Evolutionary conservation across 441 rosid genomes (phyloP).

Genomic region (Rhodomyrtus psidioides): DNA sequence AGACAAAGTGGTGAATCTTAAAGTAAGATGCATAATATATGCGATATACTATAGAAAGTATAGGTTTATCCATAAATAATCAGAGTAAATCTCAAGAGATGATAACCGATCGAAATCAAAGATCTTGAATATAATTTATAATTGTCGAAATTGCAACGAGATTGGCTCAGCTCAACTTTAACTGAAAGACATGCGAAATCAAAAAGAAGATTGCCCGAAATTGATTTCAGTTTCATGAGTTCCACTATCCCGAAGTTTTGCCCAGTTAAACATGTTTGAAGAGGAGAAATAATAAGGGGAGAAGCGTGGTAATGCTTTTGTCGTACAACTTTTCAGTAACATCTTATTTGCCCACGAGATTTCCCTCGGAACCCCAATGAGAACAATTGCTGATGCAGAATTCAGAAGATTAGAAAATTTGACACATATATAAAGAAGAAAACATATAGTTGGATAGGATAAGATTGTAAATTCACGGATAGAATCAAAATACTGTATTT

Average conservation of each 20-base stretch:
- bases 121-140: background rate
- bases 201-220: too few relatives aligned
- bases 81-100: background rate
- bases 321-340: too few relatives aligned
- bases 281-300: too few relatives aligned
- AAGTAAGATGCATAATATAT: background rate
- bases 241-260: too few relatives aligned
- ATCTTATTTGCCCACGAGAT: too few relatives aligned
- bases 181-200: too few relatives aligned
- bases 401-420: background rate
- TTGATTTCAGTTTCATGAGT: too few relatives aligned
- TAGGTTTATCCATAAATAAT: background rate
- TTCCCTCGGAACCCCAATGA: background rate
- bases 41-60: background rate
- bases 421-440: background rate
- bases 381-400: background rate
- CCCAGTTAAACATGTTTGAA: too few relatives aligned
- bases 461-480: slow-evolving; percentile 18
- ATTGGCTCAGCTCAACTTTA: background rate
- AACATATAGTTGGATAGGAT: slow-evolving; percentile 9
- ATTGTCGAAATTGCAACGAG: background rate
- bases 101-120: background rate
- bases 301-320: too few relatives aligned
- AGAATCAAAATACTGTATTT: slow-evolving; percentile 10
- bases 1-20: background rate